Evolutionary conservation across 768 basidiomycete species (phyloP).

Genomic region (Russula dissimulans): DNA sequence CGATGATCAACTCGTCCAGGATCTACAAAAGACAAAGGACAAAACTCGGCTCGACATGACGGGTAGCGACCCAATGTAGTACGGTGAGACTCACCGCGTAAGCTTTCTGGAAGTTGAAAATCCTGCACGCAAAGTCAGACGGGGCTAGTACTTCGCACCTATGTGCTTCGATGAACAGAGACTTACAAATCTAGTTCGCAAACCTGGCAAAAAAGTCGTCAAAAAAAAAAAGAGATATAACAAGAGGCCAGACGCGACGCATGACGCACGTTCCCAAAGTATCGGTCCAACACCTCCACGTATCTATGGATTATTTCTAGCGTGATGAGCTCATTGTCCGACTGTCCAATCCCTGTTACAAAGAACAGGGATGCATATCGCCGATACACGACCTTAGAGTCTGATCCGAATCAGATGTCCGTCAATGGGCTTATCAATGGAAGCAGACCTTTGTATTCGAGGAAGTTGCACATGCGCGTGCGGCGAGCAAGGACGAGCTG

Average conservation of each 20-base stretch:
- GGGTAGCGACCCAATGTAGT: background rate
- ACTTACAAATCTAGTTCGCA: slow-evolving; percentile 87
- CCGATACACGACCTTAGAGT: slow-evolving; percentile 85
- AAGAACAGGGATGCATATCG: slow-evolving; percentile 96
- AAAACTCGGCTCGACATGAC: background rate
- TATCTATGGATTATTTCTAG: slow-evolving; percentile 92
- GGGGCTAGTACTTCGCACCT: background rate
- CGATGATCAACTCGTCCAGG: slow-evolving; percentile 87
- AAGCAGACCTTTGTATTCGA: slow-evolving; percentile 89
- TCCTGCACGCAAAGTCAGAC: slow-evolving; percentile 36
- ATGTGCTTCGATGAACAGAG: background rate
- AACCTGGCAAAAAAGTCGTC: slow-evolving; percentile 38
- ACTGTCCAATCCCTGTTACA: slow-evolving; percentile 72
- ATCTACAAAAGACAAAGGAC: slow-evolving; percentile 36
- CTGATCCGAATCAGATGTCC: slow-evolving; percentile 27
- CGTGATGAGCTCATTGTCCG: slow-evolving; percentile 87
- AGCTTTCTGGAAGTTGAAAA: slow-evolving; percentile 97
- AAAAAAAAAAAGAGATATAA: background rate
- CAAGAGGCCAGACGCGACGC: background rate
- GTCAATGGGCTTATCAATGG: background rate
- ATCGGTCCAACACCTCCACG: slow-evolving; percentile 77
- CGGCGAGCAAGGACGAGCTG: slow-evolving; percentile 83
- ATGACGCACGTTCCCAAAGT: slow-evolving; percentile 76
- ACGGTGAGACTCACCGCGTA: slow-evolving; percentile 49
- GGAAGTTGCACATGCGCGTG: slow-evolving; percentile 89